These are phyloP conservation scores for Aspergillus sp. DNA, from an alignment of 2,329 filamentous ascomycete genomes.

Conservation along the genomic window DNA sequence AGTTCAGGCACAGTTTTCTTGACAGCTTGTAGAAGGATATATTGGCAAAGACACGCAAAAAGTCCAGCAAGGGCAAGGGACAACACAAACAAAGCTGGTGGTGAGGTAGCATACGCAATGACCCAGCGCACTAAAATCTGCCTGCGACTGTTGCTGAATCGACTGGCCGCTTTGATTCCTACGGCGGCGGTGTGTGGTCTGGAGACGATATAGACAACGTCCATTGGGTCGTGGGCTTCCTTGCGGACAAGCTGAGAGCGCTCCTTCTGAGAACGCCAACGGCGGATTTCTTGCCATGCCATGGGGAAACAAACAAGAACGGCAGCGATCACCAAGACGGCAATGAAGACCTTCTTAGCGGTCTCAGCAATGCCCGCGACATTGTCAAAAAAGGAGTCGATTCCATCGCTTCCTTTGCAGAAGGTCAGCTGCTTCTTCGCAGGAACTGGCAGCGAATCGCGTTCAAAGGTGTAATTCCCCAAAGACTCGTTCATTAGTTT, in stretches of 20 bases:
- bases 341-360: slow-evolving; percentile 73
- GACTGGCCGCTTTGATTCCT: slow-evolving; percentile 69
- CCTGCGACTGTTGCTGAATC: slow-evolving; percentile 61
- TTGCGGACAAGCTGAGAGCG: slow-evolving; percentile 66
- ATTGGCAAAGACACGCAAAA: slow-evolving; percentile 80
- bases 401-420: slow-evolving; percentile 79
- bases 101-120: slow-evolving; percentile 81
- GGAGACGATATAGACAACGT: slow-evolving; percentile 84
- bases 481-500: slow-evolving; percentile 69
- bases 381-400: slow-evolving; percentile 78
- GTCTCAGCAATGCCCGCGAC: slow-evolving; percentile 66
- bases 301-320: slow-evolving; percentile 73
- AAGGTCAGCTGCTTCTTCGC: slow-evolving; percentile 80
- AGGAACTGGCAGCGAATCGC: slow-evolving; percentile 76
- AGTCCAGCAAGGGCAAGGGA: slow-evolving; percentile 79
- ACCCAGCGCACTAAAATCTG: slow-evolving; percentile 79
- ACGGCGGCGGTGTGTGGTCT: slow-evolving; percentile 71
- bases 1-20: slow-evolving; percentile 75
- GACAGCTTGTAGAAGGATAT: slow-evolving; percentile 70
- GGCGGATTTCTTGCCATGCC: slow-evolving; percentile 75
- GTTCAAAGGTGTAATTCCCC: slow-evolving; percentile 74
- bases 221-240: slow-evolving; percentile 74
- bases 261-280: slow-evolving; percentile 72
- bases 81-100: slow-evolving; percentile 81
- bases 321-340: slow-evolving; percentile 70